Percentiles rank a stretch among this genome's conserved stretches.
Conservation (phyloP, 768 basidiomycete genomes). For the Leccinum pellstonianum region DNA sequence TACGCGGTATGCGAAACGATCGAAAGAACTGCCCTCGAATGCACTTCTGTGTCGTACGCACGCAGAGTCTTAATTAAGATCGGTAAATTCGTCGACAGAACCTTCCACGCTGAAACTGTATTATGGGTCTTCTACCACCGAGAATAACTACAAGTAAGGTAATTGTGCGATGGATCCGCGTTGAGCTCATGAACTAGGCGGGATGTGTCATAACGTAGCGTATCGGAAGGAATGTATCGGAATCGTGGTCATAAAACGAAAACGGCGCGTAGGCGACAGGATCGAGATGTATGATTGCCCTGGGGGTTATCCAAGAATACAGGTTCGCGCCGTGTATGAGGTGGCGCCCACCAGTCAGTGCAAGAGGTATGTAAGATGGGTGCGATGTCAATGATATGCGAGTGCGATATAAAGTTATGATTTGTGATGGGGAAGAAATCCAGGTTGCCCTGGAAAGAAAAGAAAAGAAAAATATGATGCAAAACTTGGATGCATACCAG, state of each 20-base stretch:
- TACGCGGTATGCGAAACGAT: background rate
- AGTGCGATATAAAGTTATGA: constrained; percentile 16
- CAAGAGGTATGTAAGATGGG: constrained; percentile 22
- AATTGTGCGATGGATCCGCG: constrained; percentile 14
- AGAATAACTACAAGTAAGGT: constrained; percentile 26
- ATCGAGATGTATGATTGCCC: constrained; percentile 1
- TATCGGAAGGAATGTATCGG: constrained; percentile 2
- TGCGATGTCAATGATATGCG: constrained; percentile 17
- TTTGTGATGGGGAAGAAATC: constrained; percentile 2
- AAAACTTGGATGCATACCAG: background rate
- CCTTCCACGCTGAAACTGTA: constrained; percentile 7
- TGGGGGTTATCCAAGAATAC: constrained; percentile 22
- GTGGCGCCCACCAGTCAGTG: constrained; percentile 11
- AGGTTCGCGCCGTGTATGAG: constrained; percentile 8
- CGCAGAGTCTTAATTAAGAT: background rate
- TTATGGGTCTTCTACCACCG: constrained; percentile 16
- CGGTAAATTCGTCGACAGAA: background rate
- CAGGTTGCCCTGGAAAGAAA: constrained; percentile 7
- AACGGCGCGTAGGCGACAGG: background rate
- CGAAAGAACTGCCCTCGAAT: background rate
- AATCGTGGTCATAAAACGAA: constrained; percentile 4
- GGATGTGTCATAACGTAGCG: background rate
- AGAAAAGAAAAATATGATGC: background rate
- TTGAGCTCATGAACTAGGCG: constrained; percentile 3
- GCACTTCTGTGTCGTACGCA: background rate